Evolutionary conservation across 2,329 filamentous ascomycete species (phyloP), one percentile per base, ranked within the genome.

Genomic region (Neofusicoccum parvum): DNA sequence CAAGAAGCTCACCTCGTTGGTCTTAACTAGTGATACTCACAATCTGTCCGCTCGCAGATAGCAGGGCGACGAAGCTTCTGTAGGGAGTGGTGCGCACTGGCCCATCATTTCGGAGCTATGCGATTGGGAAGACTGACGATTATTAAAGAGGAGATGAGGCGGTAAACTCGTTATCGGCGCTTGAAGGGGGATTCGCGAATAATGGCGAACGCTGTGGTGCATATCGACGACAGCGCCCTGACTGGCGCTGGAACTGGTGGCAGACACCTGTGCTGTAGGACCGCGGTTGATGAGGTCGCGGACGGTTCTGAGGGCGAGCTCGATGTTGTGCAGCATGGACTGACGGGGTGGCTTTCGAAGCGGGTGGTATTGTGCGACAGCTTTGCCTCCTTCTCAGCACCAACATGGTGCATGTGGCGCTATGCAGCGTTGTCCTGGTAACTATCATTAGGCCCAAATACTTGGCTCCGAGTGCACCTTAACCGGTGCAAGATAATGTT

Each of bases 401-500:
- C n/a, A 20, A 54, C 64, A 60, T 65, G 64, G 37, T 65, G 64
- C 27, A 17, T 37, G 17, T 50, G 43, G 45, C 59, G 59, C 59
- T 46, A 62, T 12, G 59, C 34, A 36, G 49, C n/a, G 23, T 20
- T n/a, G 5, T 65, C 51, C 14, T 45, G 20, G 32, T 65, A 45
- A 48, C 17, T 14, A 27, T 65, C 64, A 20, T 53, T 20, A 14
- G 37, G 39, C 11, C 49, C 62, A 69, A 77, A 77, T 23, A 75
- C 77, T 71, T 78, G 76, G 65, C 74, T 76, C 54, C 75, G 75
- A 66, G 74, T 76, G 34, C 73, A 69, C 68, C 77, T 77, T 64
- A 74, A 69, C 54, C 70, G 66, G 67, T 69, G 65, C 37, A 46
- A 54, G 36, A 60, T 32, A 27, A 70, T 66, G 56, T 48, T 56